Evolutionary conservation across 2,329 filamentous ascomycete genomes (phyloP), one percentile per base, ranked within the genome.

Genomic region (Knoxdaviesia proteae): DNA sequence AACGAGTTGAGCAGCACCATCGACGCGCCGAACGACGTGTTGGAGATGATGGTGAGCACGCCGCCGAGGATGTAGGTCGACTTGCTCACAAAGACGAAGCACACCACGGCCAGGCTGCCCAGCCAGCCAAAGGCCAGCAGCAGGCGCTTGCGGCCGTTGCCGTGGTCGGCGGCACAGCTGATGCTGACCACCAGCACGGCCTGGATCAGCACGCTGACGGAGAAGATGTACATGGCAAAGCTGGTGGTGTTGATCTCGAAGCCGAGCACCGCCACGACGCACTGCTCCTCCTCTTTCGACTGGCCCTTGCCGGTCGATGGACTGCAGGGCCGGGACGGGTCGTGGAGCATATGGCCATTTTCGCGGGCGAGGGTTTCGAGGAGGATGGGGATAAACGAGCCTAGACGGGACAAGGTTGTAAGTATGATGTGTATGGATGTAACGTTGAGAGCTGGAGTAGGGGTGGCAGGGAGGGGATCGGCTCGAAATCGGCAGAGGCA

Each of bases 151-250:
- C 90, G 77, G 62, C 87, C 90, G 50, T 74, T 80, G 48, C 90
- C 90, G 59, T 96, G 88, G 57, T 98, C 90, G 45, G 90, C 90
- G 6, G 88, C 87, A 44, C 84, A 90, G 54, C 86, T 94, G 67
- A 98, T 94, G 54, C 86, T 93, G 48, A 98, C 84, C 38, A 98
- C 92, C 32, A 96, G 63, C 32, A 96, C 61, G 1, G 87, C 82
- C 57, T 98, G 90, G 7, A 94, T 59, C 20, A 94, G 60, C 1
- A 98, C 90, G 56, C 84, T 92, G 53, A 92, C 66, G 45, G 86
- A 93, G 60, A 98, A 98, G 2, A 86, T 94, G 61, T 96, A 96
- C 84, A 96, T 93, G 56, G 86, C 88, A 58, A 96, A 94, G 58
- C 83, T 92, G 34, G 88, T 87, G 1, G 88, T 94, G 59, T 96